Base-by-base conservation (phyloP, 345 rosid species). In the Arabis hirsuta region DNA sequence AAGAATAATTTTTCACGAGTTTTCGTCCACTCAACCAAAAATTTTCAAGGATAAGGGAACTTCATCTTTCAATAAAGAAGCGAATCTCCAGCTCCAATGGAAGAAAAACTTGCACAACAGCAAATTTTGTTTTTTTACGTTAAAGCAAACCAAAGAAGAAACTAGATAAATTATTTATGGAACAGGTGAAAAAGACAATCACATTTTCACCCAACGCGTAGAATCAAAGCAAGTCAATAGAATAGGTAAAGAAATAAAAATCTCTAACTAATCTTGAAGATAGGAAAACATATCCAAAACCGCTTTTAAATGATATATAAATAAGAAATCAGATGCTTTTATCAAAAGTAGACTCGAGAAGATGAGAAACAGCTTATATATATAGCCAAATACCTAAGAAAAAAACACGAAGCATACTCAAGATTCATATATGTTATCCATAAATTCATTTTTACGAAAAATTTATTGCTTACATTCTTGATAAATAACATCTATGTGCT, bases 61-160 rank as follows among this genome's bases (percentile, higher is more conserved):
- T 71, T 71, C 60, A 61, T 71, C 38, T 47, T 39, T 57, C 73
- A 26, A 65, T 66, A 74, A 74, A 74, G 73, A 60, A 53, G 69
- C 69, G 79, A 75, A 75, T 75, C 69, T 75, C 79, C 79, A 68
- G 69, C 73, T 53, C 56, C 24, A 53, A 60, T 61, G 73, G 73
- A 74, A 74, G 69, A 74, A 67, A 74, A 75, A 67, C 44, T 75
- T 75, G 62, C 63, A 67, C 79, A 75, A 60, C 42, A 53, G 47
- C 74, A 24, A 36, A 5, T 50, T 73, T 10, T 47, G 51, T 66
- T 66, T 63, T 42, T 12, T 10, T n/a, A n/a, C n/a, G 11, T 19
- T 39, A 52, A 60, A 57, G n/a, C n/a, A n/a, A n/a, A 41, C 50
- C 26, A 36, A 52, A 51, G 58, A 77, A 70, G 62, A 77, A 71